Conservation (phyloP, 2,329 filamentous ascomycete species). For the Diaporthe humulicola region DNA sequence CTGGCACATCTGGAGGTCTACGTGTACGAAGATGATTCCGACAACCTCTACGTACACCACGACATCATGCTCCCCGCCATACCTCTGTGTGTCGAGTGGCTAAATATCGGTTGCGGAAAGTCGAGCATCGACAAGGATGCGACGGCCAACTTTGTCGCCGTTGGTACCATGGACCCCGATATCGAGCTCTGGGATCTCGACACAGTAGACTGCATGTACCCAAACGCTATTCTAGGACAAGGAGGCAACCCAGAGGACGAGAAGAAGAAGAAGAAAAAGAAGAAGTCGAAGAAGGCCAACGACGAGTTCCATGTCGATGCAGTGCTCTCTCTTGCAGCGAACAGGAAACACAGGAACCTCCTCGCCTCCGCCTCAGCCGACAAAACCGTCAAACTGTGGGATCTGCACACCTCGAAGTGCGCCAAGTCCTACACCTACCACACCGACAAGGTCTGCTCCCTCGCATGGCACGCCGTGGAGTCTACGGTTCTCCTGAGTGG, state of each 20-base stretch:
- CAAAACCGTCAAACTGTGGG: slow-evolving; percentile 98
- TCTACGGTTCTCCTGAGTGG: slow-evolving; percentile 91
- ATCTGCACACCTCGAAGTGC: slow-evolving; percentile 90
- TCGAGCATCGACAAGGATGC: slow-evolving; percentile 71
- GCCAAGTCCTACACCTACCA: slow-evolving; percentile 97
- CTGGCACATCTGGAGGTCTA: slow-evolving; percentile 97
- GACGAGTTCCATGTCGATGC: slow-evolving; percentile 95
- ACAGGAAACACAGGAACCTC: slow-evolving; percentile 93
- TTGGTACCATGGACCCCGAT: slow-evolving; percentile 97
- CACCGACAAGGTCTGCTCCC: slow-evolving; percentile 96
- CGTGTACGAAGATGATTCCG: slow-evolving; percentile 93
- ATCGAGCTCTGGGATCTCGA: slow-evolving; percentile 99
- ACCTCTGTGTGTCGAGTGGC: slow-evolving; percentile 94
- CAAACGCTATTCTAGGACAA: slow-evolving; percentile 93
- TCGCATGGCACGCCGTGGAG: slow-evolving; percentile 92
- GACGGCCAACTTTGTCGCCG: slow-evolving; percentile 90
- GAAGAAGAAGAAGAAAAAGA: slow-evolving; percentile 88
- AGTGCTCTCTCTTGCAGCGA: slow-evolving; percentile 90
- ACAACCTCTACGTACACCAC: slow-evolving; percentile 99
- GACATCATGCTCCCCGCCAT: slow-evolving; percentile 99
- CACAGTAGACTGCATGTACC: slow-evolving; percentile 97
- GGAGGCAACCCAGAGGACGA: slow-evolving; percentile 66
- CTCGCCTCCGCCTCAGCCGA: slow-evolving; percentile 96
- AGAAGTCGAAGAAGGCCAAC: slow-evolving; percentile 90
- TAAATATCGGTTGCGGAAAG: slow-evolving; percentile 90